phyloP scores from a whole-genome alignment of 2,329 filamentous ascomycete genomes.

The Orbilia quercus region DNA sequence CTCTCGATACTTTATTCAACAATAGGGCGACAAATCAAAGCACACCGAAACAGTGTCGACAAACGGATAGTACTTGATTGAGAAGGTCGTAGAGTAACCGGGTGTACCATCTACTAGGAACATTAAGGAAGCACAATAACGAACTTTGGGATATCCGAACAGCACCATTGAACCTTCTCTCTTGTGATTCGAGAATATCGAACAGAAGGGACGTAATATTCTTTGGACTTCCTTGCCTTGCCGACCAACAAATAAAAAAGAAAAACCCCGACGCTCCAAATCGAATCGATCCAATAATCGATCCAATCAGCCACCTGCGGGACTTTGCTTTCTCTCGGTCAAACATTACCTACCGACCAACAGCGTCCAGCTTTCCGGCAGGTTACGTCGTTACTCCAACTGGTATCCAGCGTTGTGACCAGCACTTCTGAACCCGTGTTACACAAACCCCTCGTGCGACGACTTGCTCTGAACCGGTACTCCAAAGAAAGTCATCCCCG shows the following conservation, averaged over 20 bases:
- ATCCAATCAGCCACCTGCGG: conserved; percentile 3
- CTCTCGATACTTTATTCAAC: conserved; percentile 13
- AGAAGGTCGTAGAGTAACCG: conserved; percentile 56
- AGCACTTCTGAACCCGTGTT: conserved; percentile 39
- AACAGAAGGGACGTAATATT: conserved; percentile 40
- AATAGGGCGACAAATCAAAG: conserved; percentile 24
- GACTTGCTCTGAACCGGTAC: conserved; percentile 26
- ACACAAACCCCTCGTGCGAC: conserved; percentile 54
- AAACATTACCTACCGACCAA: conserved; percentile 11
- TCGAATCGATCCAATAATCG: neutral
- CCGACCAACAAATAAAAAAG: conserved; percentile 28
- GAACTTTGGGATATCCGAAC: conserved; percentile 55
- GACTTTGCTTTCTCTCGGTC: conserved; percentile 5
- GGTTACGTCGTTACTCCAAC: conserved; percentile 51
- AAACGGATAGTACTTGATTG: conserved; percentile 55
- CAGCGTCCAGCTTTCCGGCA: conserved; percentile 28
- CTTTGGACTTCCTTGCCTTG: conserved; percentile 28
- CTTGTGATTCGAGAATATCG: conserved; percentile 49
- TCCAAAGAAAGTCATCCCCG: conserved; percentile 8
- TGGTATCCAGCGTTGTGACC: conserved; percentile 23
- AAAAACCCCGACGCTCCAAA: neutral
- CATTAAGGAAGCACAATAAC: conserved; percentile 54
- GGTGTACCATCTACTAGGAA: conserved; percentile 56
- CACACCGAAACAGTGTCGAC: conserved; percentile 27
- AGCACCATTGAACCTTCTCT: conserved; percentile 40